Conservation (phyloP, 202 grass and related monocot species). For the Eragrostis tef region DNA sequence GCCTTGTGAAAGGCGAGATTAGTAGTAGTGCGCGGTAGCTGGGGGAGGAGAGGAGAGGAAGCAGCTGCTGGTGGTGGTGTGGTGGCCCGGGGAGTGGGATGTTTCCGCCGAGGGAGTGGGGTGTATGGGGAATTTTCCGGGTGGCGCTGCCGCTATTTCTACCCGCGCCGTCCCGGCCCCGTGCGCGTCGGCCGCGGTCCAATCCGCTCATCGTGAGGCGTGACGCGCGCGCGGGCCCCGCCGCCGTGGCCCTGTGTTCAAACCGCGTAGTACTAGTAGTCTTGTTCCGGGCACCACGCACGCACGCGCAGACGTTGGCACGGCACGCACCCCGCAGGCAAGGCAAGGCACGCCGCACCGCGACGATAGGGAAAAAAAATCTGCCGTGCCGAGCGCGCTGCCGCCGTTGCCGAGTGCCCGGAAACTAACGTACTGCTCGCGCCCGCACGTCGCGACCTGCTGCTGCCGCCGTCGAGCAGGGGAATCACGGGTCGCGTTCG, state of each 20-base stretch:
- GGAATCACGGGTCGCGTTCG: neutral
- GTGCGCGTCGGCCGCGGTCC: constrained; percentile 46
- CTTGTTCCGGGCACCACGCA: neutral
- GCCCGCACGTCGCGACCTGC: neutral
- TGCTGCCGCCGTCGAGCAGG: neutral
- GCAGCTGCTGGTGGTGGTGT: neutral
- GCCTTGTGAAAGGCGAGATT: neutral
- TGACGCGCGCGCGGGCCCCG: constrained; percentile 37
- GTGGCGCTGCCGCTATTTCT: constrained; percentile 47
- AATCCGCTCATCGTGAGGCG: constrained; percentile 13
- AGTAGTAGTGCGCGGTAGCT: neutral
- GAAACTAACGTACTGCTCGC: neutral
- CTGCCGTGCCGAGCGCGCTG: neutral
- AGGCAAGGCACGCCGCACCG: too few species aligned
- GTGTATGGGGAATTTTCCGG: neutral
- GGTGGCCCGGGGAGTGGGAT: constrained; percentile 22
- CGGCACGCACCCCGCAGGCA: neutral
- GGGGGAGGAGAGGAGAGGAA: neutral
- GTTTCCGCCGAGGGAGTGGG: constrained; percentile 35
- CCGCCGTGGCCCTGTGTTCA: constrained; percentile 34
- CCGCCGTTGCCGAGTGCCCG: neutral
- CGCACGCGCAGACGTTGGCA: neutral
- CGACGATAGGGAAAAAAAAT: neutral
- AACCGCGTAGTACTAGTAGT: constrained; percentile 7
- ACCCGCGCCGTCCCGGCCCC: constrained; percentile 14